Base-by-base conservation (phyloP, 2,329 filamentous ascomycete species). In the Bipolaris gigantea region DNA sequence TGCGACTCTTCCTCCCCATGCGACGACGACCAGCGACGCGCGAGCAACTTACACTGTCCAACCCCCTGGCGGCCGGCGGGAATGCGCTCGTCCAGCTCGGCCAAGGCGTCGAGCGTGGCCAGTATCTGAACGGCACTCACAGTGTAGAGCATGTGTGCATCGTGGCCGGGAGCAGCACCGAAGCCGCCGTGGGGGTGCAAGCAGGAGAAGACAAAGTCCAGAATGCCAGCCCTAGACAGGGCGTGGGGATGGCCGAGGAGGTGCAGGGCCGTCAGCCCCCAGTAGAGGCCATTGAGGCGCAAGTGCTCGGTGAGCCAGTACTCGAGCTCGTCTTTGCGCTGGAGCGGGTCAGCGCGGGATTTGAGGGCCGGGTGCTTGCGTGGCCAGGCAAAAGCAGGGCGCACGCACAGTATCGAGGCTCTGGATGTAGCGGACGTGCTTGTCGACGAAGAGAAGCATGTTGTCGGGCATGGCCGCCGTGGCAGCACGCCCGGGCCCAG, bases 261-360 rank as follows among this genome's bases (percentile, higher is more conserved):
- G 79, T 96, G 89, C 36, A 97, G 83, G 6, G 93, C 89, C 6
- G 88, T 94, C 53, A 99, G 78, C 13, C 94, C 94, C 94, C 94
- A 99, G 76, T 99, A 99, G 43, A 99, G 84, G 40, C 94, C 94
- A 73, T 94, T 97, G 53, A 99, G 83, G 57, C 94, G 91, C 63
- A 99, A 82, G 74, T 99, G 94, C 76, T 99, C 93, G 13, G 94
- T 99, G 72, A 97, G 82, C 89, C 93, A 97, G 79, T 97, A 99
- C 75, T 97, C 92, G 66, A 96, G 87, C 76, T 97, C 90, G 80
- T 97, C 92, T 78, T 89, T 92, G 72, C 89, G 88, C 85, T 89
- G 77, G 65, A 68, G 65, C 69, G 59, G 57, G 67, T 80, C 70
- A 78, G 76, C 69, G 70, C 65, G 57, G 59, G 54, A 62, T 49